phyloP scores from a whole-genome alignment of 441 rosid genomes.

The Eruca vesicaria region DNA sequence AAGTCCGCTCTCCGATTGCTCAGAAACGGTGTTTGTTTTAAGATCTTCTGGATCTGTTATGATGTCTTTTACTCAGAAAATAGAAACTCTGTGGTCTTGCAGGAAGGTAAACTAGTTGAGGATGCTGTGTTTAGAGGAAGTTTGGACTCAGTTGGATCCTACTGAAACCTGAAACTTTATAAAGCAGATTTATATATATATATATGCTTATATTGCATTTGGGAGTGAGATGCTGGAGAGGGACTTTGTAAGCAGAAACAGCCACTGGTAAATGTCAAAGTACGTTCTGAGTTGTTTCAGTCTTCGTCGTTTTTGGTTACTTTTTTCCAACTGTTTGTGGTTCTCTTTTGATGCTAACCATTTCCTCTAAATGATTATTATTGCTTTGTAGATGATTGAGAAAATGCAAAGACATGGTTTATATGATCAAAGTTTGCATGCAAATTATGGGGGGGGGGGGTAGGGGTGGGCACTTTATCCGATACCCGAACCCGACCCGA shows the following conservation, averaged over 20 bases:
- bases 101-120: constrained; percentile 24
- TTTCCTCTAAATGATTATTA: background rate
- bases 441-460: too few species aligned
- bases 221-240: constrained; percentile 27
- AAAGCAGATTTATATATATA: constrained; percentile 16
- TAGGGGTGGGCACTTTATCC: too few species aligned
- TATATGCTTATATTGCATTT: constrained; percentile 28
- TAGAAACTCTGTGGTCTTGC: constrained; percentile 20
- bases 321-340: constrained; percentile 9
- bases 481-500: too few species aligned
- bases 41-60: background rate
- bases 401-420: constrained; percentile 14
- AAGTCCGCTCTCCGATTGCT: background rate
- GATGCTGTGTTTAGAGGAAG: constrained; percentile 23
- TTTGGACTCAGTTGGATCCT: constrained; percentile 19
- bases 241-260: constrained; percentile 22
- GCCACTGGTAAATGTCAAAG: constrained; percentile 15
- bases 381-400: constrained; percentile 25
- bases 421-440: constrained; percentile 8
- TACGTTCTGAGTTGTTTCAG: constrained; percentile 15
- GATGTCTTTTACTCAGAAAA: background rate
- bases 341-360: background rate
- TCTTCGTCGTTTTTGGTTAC: background rate
- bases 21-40: background rate
- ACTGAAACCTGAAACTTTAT: constrained; percentile 19